These are phyloP conservation scores for Zymoseptoria passerinii DNA, from an alignment of 2,329 filamentous ascomycete genomes.

Conservation along the genomic window DNA sequence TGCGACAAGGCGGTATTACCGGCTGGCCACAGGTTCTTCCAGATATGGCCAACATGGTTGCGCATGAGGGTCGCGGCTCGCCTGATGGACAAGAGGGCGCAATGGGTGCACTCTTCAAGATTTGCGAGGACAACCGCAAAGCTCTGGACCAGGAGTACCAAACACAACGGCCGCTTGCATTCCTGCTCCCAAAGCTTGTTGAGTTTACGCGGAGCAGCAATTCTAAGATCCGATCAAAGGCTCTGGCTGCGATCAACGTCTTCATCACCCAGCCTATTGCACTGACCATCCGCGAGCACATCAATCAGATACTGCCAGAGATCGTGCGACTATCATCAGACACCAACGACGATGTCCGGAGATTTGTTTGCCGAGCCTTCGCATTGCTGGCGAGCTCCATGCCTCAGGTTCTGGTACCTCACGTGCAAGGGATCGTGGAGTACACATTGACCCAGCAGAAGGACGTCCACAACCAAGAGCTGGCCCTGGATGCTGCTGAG, in stretches of 20 bases:
- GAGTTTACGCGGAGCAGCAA: conserved; percentile 71
- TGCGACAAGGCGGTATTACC: conserved; percentile 74
- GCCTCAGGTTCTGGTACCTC: conserved; percentile 81
- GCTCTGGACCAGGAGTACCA: conserved; percentile 80
- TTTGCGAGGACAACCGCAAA: conserved; percentile 92
- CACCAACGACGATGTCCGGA: conserved; percentile 68
- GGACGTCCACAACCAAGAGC: conserved; percentile 69
- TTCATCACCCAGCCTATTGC: conserved; percentile 70
- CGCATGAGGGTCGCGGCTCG: conserved; percentile 59
- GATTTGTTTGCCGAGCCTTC: conserved; percentile 88
- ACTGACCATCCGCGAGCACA: conserved; percentile 67
- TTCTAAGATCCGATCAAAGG: conserved; percentile 68
- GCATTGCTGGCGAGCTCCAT: conserved; percentile 84
- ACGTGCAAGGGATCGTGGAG: conserved; percentile 79
- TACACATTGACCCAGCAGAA: conserved; percentile 89
- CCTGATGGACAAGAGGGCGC: conserved; percentile 85
- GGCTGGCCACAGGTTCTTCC: conserved; percentile 87
- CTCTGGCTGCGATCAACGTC: conserved; percentile 79
- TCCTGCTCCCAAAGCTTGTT: conserved; percentile 84
- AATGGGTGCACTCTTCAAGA: conserved; percentile 86
- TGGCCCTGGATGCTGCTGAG: conserved; percentile 90
- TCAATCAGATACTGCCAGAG: conserved; percentile 73
- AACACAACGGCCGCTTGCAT: conserved; percentile 77
- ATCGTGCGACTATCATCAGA: conserved; percentile 78
- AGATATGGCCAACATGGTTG: conserved; percentile 69